Percentiles rank a stretch among this genome's conserved stretches.
phyloP scores from a whole-genome alignment of 192 early-diverging fungal species.

The Allomyces javanicus region DNA sequence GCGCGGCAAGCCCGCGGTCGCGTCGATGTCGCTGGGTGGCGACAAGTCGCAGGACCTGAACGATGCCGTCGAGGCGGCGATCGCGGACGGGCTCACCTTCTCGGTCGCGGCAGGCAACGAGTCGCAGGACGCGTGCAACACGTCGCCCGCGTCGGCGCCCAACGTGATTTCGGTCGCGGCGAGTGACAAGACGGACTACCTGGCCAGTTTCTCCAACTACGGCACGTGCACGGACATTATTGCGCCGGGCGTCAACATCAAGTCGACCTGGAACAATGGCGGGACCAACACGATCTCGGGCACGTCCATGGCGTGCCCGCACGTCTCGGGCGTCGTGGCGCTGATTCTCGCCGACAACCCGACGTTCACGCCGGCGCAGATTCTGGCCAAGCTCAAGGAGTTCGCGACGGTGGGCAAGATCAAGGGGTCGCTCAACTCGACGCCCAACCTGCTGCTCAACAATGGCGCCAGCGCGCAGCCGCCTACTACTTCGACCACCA shows the following conservation, averaged over 20 bases:
- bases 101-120: conserved; percentile 39
- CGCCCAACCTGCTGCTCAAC: background rate
- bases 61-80: conserved; percentile 23
- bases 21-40: conserved; percentile 25
- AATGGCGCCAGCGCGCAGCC: no score
- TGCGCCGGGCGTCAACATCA: conserved; percentile 28
- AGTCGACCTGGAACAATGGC: conserved; percentile 37
- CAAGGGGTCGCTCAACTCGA: background rate
- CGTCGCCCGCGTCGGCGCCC: conserved; percentile 29
- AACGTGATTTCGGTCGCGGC: conserved; percentile 38
- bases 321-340: conserved; percentile 30
- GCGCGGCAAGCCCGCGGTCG: background rate
- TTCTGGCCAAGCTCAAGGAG: background rate
- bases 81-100: conserved; percentile 25
- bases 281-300: conserved; percentile 44
- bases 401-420: background rate
- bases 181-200: conserved; percentile 32
- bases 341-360: conserved; percentile 14
- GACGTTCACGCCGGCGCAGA: background rate
- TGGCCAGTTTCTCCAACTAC: conserved; percentile 32
- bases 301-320: conserved; percentile 66
- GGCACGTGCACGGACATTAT: conserved; percentile 33
- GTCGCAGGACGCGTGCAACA: conserved; percentile 30
- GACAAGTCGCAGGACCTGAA: conserved; percentile 23
- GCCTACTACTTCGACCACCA: no score